A percentile compares a stretch with the other conserved stretches of the same genome.
Conservation (phyloP, 2,329 filamentous ascomycete genomes). For the Fusarium continuum region DNA sequence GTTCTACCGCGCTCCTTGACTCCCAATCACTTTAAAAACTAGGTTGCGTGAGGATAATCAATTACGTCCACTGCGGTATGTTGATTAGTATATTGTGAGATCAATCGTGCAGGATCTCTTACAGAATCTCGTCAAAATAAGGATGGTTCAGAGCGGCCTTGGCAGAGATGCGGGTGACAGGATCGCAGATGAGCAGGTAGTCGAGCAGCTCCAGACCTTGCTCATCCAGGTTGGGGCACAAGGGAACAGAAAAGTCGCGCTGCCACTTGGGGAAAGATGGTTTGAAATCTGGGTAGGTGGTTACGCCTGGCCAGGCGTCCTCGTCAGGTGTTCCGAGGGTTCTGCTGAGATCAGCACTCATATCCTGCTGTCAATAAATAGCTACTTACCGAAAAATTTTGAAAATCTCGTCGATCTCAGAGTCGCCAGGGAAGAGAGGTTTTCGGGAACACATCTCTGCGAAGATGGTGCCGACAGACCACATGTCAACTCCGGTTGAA, state of each 20-base stretch:
- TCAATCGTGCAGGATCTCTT: neutral
- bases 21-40: neutral
- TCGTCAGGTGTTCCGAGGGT: conserved; percentile 86
- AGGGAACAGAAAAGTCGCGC: conserved; percentile 70
- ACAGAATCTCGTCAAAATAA: conserved; percentile 69
- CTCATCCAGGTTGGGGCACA: conserved; percentile 79
- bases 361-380: neutral
- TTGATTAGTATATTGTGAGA: fast-evolving
- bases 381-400: conserved; percentile 73
- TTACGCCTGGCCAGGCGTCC: conserved; percentile 86
- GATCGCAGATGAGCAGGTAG: conserved; percentile 84
- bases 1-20: neutral
- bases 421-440: conserved; percentile 90
- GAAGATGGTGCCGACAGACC: conserved; percentile 93
- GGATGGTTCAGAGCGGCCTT: conserved; percentile 87
- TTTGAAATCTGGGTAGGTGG: conserved; percentile 93
- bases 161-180: conserved; percentile 84
- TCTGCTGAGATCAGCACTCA: conserved; percentile 50
- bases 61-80: neutral
- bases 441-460: conserved; percentile 96
- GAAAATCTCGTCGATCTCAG: conserved; percentile 62
- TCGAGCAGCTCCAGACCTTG: conserved; percentile 74
- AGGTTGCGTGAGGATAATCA: neutral
- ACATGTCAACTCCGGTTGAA: conserved; percentile 95
- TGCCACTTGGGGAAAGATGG: conserved; percentile 91